Base-by-base conservation (phyloP, 106 monocot species). In the Dendrobium officinale region DNA sequence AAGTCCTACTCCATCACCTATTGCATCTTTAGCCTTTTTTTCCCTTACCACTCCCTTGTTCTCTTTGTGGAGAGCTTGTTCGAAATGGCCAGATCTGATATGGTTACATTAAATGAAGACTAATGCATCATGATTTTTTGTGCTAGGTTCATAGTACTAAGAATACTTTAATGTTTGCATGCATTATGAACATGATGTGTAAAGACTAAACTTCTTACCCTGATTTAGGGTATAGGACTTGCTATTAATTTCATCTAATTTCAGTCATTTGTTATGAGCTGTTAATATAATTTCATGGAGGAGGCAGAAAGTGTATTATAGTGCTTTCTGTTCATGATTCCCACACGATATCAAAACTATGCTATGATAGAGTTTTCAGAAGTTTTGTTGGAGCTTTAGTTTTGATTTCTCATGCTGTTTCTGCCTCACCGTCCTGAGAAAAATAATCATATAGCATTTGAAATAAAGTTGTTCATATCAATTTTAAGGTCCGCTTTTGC, bases 141-240 rank as follows among this genome's bases (percentile, higher is more conserved):
- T 59, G 59, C 59, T 61, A 61, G 61, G 61, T n/a, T 61, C 61
- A 61, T 61, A 61, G 24, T 61, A n/a, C n/a, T 22, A 61, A 61
- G 61, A 61, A 61, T n/a, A n/a, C n/a, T 6, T 61, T n/a, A 20
- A 22, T 51, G n/a, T 22, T 22, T 61, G 20, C 4, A n/a, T 61
- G 22, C 61, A 61, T 22, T 61, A 61, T 61, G 61, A 0, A 22
- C 10, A 61, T 61, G 19, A 61, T 51, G 13, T 51, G 51, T 51
- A 51, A 51, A 51, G 9, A 13, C 51, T 51, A 51, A 13, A 13
- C 51, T 51, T 51, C 11, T 51, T 27, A 51, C 61, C 22, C 61
- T 61, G 5, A 20, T 58, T 58, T 58, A 58, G 1, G 4, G 4
- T 58, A 18, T 58, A 19, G 47, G 9, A 58, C 58, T 58, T 58